Conservation (phyloP, 2,329 filamentous ascomycete species). For the Cadophora sp. region DNA sequence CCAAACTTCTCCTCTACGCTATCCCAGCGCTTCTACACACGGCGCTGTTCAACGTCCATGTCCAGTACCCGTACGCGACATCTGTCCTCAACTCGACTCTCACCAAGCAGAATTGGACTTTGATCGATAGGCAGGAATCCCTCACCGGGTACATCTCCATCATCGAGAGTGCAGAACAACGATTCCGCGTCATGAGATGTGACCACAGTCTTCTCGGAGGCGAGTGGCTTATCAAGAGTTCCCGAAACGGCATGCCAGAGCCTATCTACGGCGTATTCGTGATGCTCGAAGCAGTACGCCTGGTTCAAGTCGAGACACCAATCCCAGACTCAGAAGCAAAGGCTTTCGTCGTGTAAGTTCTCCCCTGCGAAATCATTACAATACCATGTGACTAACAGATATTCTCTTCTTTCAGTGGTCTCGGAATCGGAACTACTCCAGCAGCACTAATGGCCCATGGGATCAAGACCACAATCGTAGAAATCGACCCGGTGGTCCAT, state of each 20-base stretch:
- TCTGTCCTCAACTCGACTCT: constrained; percentile 71
- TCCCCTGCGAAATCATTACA: background rate
- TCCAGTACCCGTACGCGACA: constrained; percentile 66
- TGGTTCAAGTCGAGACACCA: constrained; percentile 67
- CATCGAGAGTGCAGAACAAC: constrained; percentile 72
- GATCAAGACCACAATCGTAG: constrained; percentile 91
- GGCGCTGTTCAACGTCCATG: constrained; percentile 75
- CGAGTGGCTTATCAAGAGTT: constrained; percentile 74
- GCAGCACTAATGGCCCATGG: constrained; percentile 86
- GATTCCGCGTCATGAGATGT: constrained; percentile 85
- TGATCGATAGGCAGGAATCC: constrained; percentile 85
- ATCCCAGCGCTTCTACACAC: constrained; percentile 78
- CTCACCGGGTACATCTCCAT: constrained; percentile 93
- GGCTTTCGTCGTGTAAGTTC: constrained; percentile 82
- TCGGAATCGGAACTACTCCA: constrained; percentile 92
- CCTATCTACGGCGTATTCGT: constrained; percentile 96
- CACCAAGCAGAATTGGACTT: constrained; percentile 68
- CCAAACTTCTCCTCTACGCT: constrained; percentile 68
- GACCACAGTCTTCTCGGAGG: constrained; percentile 95
- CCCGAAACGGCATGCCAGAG: constrained; percentile 79
- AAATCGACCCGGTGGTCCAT: constrained; percentile 91
- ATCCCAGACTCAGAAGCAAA: constrained; percentile 70
- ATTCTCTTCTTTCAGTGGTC: constrained; percentile 63
- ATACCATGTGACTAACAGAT: constrained; percentile 35
- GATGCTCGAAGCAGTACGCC: constrained; percentile 89